Evolutionary conservation across 2,329 filamentous ascomycete species (phyloP), one percentile per base, ranked within the genome.

Genomic region (Lachnellula hyalina): DNA sequence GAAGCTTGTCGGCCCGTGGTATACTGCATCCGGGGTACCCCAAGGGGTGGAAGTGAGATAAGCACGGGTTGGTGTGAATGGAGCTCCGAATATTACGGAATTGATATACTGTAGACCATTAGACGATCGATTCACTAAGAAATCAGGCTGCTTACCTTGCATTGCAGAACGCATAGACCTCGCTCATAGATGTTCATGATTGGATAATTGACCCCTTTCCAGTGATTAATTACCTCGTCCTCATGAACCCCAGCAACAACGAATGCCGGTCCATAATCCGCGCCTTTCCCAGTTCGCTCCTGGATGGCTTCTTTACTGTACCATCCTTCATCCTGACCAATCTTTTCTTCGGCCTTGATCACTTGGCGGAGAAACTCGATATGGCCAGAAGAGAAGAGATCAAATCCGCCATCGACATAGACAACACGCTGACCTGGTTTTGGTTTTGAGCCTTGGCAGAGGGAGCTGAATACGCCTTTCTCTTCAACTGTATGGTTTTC

Each of bases 111-210:
- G 25, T 23, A 55, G 32, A 34, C 35, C 45, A 35, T 47, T 52
- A 60, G 51, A 25, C 28, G 42, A 12, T 56, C 28, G 42, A 12
- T 56, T 50, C 49, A 25, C 28, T 32, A 14, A 32, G 14, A 34
- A 40, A 14, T 47, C 32, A 52, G 21, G 28, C 35, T 59, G 12
- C 82, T 66, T 77, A 93, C 90, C 72, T 87, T 87, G 77, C 94
- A 99, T 69, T 99, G 94, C 59, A 97, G 76, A 32, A 97, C 93
- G 70, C 94, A 99, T 21, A 99, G 83, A 1, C 92, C 92, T 42
- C 94, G 87, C 77, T 99, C 94, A 67, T 93, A 96, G 54, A 96
- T 92, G 76, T 97, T 99, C 94, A 99, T 99, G 74, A 99, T 97
- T 25, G 94, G 94, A 70, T 96, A 99, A 75, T 99, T 99, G 65